These are phyloP conservation scores for Alnus glutinosa DNA, from an alignment of 306 rosid species.

Conservation along the genomic window DNA sequence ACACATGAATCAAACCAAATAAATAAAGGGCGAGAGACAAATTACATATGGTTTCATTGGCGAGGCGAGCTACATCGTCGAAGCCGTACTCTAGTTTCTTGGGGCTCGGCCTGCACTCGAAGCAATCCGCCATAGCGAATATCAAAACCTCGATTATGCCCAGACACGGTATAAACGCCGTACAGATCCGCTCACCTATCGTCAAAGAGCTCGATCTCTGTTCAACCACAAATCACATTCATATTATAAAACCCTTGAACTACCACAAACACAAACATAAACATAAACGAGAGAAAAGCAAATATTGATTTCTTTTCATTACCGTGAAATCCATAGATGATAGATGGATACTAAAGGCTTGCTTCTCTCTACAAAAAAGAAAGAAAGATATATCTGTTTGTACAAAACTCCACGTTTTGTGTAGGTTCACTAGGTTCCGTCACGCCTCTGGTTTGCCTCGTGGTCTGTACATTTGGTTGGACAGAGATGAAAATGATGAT, in stretches of 20 bases:
- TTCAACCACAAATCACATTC: background rate
- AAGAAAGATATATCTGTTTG: background rate
- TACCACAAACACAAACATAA: background rate
- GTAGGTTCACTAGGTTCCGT: no score
- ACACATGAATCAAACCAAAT: background rate
- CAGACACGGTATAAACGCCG: slow-evolving; percentile 48
- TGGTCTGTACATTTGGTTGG: no score
- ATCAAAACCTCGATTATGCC: slow-evolving; percentile 45
- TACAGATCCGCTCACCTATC: slow-evolving; percentile 46
- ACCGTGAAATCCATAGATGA: slow-evolving; percentile 37
- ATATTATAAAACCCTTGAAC: background rate
- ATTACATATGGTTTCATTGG: slow-evolving; percentile 66
- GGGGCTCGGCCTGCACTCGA: slow-evolving; percentile 19
- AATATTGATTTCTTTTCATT: background rate
- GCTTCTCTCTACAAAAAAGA: background rate
- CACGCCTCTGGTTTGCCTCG: no score
- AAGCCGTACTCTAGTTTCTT: slow-evolving; percentile 17
- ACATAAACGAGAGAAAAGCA: background rate
- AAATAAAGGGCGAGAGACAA: background rate
- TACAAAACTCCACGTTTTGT: background rate
- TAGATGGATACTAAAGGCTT: background rate
- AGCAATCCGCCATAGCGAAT: slow-evolving; percentile 50
- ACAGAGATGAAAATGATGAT: no score
- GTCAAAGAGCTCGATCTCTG: slow-evolving; percentile 51
- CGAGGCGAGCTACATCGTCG: slow-evolving; percentile 39